Percentiles rank a stretch among this genome's conserved stretches.
These are phyloP conservation scores for Croton laevigatus DNA, from an alignment of 441 rosid species.

Conservation along the genomic window DNA sequence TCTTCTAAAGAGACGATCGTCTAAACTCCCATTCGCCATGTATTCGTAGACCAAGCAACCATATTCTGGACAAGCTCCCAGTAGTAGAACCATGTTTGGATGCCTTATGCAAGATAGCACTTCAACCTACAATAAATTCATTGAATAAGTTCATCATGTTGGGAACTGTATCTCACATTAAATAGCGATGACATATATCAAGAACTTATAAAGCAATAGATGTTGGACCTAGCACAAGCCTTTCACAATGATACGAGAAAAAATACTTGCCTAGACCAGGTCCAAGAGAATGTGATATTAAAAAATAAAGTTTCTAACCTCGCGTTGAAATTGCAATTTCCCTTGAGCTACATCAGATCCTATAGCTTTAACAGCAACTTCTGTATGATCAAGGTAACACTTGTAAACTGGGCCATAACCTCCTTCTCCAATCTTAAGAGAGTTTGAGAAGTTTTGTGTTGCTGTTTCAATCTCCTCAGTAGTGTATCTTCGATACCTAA, in stretches of 20 bases:
- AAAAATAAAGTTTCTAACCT: constrained; percentile 31
- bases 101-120: constrained; percentile 76
- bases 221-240: no score
- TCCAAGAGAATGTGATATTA: not conserved
- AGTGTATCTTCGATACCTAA: constrained; percentile 54
- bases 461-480: constrained; percentile 80
- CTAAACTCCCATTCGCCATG: constrained; percentile 90
- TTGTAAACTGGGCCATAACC: constrained; percentile 89
- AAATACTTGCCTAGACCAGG: not conserved
- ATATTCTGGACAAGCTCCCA: constrained; percentile 80
- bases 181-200: no score
- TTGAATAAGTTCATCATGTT: no score
- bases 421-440: constrained; percentile 85
- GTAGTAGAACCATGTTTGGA: constrained; percentile 90
- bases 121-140: constrained; percentile 51
- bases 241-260: no score
- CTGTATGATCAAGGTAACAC: constrained; percentile 61
- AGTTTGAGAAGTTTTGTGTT: constrained; percentile 44
- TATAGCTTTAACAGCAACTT: constrained; percentile 77
- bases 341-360: constrained; percentile 88
- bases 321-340: constrained; percentile 73
- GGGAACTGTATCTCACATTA: no score
- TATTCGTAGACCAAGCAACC: constrained; percentile 84
- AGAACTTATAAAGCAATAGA: no score
- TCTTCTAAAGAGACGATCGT: constrained; percentile 58